Evolutionary conservation across 2,329 filamentous ascomycete genomes (phyloP), one percentile per base, ranked within the genome.

Genomic region (Tolypocladium cylindrosporum): DNA sequence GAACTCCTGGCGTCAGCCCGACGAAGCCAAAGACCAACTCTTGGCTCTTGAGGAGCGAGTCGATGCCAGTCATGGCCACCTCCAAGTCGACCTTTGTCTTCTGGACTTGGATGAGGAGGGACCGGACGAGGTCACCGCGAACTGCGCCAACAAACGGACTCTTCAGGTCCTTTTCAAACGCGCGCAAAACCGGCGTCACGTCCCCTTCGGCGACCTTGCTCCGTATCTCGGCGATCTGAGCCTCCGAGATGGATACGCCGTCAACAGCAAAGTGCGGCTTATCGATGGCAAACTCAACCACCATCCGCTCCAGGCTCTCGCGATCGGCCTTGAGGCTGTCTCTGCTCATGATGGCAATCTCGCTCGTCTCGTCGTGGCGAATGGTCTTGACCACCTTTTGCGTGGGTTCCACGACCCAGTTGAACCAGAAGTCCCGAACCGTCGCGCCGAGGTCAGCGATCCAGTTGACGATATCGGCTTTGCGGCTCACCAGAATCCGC

Each of bases 81-180:
- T 99, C 94, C 14, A 99, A 86, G 68, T 99, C 94, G 10, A 99
- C 94, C 77, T 99, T 99, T 27, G 94, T 97, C 79, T 99, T 99
- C 68, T 99, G 94, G 42, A 99, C 87, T 69, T 99, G 94, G 57
- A 99, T 97, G 51, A 99, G 79, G 36, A 99, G 83, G 5, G 93
- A 91, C 55, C 93, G 87, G 41, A 97, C 83, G 36, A 99, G 80
- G 66, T 97, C 93, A 13, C 94, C 94, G 37, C 85, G 83, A 21
- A 99, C 74, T 0, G 92, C 90, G 9, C 93, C 92, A 57, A 86
- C 79, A 60, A 99, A 85, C 1, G 94, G 94, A 53, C 79, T 88
- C 56, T 88, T 83, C 48, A 99, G 78, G 64, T 97, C 93, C 68
- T 88, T 86, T 69, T 99, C 94, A 69, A 96, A 99, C 0, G 93